A percentile compares a stretch with the other conserved stretches of the same genome.
Evolutionary conservation across 768 basidiomycete species (phyloP).

Genomic region (Daedaleopsis nitida): DNA sequence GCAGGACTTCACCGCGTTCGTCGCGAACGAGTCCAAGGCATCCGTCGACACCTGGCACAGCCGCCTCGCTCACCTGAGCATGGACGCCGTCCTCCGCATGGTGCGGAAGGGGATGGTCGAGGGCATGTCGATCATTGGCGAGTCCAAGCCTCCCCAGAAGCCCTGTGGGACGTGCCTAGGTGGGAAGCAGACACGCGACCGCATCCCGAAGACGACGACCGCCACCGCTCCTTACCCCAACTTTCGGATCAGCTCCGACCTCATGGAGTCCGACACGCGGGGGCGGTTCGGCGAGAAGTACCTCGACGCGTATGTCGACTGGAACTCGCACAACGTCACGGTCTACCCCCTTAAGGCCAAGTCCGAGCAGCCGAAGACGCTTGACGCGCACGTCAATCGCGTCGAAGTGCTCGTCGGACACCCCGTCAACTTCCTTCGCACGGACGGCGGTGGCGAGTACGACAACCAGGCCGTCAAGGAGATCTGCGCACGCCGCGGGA

Average conservation of each 20-base stretch:
- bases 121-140: conserved; percentile 17
- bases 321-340: neutral
- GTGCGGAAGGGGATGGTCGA: conserved; percentile 19
- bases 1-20: neutral
- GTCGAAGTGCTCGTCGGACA: conserved; percentile 18
- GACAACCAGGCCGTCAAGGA: neutral
- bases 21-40: conserved; percentile 7
- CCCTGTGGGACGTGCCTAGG: conserved; percentile 25
- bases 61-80: conserved; percentile 19
- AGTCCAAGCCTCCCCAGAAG: neutral
- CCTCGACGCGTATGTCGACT: conserved; percentile 4
- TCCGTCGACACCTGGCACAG: conserved; percentile 19
- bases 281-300: neutral
- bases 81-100: conserved; percentile 16
- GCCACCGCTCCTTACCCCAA: conserved; percentile 2
- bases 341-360: conserved; percentile 1
- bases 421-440: conserved; percentile 16
- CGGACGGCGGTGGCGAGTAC: conserved; percentile 31
- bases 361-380: conserved; percentile 3
- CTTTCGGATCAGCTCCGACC: conserved; percentile 1
- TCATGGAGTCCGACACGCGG: conserved; percentile 5
- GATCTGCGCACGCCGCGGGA: conserved; percentile 17
- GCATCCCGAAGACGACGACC: conserved; percentile 14
- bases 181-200: conserved; percentile 26
- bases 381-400: conserved; percentile 18